Conservation (phyloP, 139 green algal genomes). For the Haematococcus sp. region DNA sequence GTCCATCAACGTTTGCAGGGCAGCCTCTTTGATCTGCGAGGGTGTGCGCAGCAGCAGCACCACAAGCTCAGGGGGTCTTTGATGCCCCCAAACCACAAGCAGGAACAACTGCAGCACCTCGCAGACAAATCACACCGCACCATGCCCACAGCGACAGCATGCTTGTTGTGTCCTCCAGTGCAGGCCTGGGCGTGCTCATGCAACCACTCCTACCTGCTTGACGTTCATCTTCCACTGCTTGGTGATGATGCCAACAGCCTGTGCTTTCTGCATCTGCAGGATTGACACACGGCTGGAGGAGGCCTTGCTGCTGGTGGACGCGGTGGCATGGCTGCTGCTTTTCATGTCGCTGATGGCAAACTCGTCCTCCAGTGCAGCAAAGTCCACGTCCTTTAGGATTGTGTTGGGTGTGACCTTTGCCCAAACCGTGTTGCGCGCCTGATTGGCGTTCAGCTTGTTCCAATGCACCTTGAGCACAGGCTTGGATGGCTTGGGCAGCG, state of each 20-base stretch:
- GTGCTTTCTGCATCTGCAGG: conserved; percentile 26
- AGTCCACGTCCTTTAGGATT: conserved; percentile 23
- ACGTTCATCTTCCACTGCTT: conserved; percentile 24
- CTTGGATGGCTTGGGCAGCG: conserved; percentile 12
- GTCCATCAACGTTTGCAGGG: conserved; percentile 11
- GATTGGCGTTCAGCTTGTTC: conserved; percentile 30
- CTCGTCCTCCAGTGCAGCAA: conserved; percentile 32
- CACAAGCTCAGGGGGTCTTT: too few species aligned
- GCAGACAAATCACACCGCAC: too few species aligned
- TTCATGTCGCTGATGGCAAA: conserved; percentile 22
- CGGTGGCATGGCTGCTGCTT: background rate
- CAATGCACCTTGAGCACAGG: conserved; percentile 42
- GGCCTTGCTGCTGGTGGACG: background rate
- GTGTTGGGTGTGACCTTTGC: conserved; percentile 8
- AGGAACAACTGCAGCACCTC: too few species aligned
- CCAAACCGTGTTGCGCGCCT: conserved; percentile 34
- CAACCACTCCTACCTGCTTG: conserved; percentile 10
- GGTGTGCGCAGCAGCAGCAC: too few species aligned
- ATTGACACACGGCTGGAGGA: background rate
- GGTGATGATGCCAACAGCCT: conserved; percentile 36
- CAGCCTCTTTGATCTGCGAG: conserved; percentile 21
- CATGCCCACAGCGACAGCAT: too few species aligned
- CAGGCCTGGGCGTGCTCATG: too few species aligned
- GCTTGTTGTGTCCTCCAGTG: too few species aligned
- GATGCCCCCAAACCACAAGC: too few species aligned